These are phyloP conservation scores for Loxodes magnus DNA, from an alignment of 73 alveolate genomes.

Conservation along the genomic window DNA sequence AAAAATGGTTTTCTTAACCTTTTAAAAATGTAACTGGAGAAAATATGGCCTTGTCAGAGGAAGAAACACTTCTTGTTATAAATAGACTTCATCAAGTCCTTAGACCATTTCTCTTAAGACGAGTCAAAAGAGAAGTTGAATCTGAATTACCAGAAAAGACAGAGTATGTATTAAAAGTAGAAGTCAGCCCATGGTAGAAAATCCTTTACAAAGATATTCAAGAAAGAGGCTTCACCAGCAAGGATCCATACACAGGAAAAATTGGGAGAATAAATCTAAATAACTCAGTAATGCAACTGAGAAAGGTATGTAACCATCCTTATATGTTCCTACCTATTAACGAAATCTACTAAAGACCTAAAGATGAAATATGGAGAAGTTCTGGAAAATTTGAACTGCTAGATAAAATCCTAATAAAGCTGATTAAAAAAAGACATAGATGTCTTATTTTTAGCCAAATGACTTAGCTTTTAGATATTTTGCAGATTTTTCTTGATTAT, in stretches of 20 bases:
- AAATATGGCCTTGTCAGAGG: slow-evolving; percentile 87
- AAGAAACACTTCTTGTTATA: slow-evolving; percentile 86
- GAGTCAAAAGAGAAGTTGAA: slow-evolving; percentile 97
- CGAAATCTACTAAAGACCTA: slow-evolving; percentile 43
- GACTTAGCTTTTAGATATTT: slow-evolving; percentile 91
- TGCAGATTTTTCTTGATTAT: slow-evolving; percentile 80
- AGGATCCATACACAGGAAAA: neutral
- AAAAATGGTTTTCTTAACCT: slow-evolving; percentile 97
- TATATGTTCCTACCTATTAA: slow-evolving; percentile 68
- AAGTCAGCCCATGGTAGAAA: slow-evolving; percentile 93
- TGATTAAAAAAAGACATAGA: slow-evolving; percentile 81
- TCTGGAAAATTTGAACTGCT: slow-evolving; percentile 95
- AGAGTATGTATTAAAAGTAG: slow-evolving; percentile 92
- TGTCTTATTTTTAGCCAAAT: slow-evolving; percentile 90
- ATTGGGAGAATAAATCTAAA: slow-evolving; percentile 29
- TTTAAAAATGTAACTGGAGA: slow-evolving; percentile 58
- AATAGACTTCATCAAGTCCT: slow-evolving; percentile 96
- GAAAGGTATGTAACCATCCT: slow-evolving; percentile 98
- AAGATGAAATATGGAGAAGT: slow-evolving; percentile 80
- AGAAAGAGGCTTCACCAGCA: slow-evolving; percentile 60
- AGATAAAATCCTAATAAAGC: slow-evolving; percentile 91
- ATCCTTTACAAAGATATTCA: slow-evolving; percentile 78
- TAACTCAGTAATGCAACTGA: slow-evolving; percentile 95
- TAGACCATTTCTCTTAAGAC: slow-evolving; percentile 94
- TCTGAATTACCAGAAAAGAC: slow-evolving; percentile 93